Evolutionary conservation across 495 filamentous ascomycete species (phyloP), one percentile per base, ranked within the genome.

Genomic region (Friedmanniomyces simplex): DNA sequence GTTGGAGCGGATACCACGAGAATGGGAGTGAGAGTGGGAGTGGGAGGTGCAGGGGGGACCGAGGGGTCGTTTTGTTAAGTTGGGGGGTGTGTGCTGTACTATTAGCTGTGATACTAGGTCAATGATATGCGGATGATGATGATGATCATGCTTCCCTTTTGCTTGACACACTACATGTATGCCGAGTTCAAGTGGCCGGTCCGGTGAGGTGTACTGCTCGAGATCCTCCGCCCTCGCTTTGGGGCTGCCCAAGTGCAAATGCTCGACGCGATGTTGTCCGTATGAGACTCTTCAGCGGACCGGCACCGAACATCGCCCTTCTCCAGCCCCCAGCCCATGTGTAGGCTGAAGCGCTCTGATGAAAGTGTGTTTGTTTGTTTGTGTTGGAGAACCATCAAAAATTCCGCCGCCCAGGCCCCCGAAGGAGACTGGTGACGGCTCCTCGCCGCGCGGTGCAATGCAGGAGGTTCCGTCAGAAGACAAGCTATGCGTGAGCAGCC

Each of bases 391-490:
- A 49, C 46, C 18, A 49, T 24, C 46, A 49, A 49, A 49, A 49
- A 49, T 49, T 49, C 6, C 46, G 18, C 46, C 24, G 46, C 11
- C 46, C 13, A 34, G 25, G 13, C 50, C 50, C 50, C 50, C 50
- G 50, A 20, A 36, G 50, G 50, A 36, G 50, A 49, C 16, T 21
- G 13, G 24, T 13, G 50, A 20, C 7, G 11, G 30, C 5, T 21
- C 50, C 26, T 39, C 50, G 30, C 24, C 39, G 50, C 34, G 50
- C 50, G 13, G 50, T 52, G 50, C 50, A 52, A 36, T 52, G 50
- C 26, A 36, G 30, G 34, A 39, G 50, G 26, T 18, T 20, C 26
- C 11, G 21, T 14, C 50, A 16, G 26, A 52, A 52, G 50, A 3
- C 30, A n/a, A 52, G 50, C n/a, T 37, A 52, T 36, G 24, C 34